Conservation (phyloP, 768 basidiomycete species). For the Naganishia vaughanmartiniae region DNA sequence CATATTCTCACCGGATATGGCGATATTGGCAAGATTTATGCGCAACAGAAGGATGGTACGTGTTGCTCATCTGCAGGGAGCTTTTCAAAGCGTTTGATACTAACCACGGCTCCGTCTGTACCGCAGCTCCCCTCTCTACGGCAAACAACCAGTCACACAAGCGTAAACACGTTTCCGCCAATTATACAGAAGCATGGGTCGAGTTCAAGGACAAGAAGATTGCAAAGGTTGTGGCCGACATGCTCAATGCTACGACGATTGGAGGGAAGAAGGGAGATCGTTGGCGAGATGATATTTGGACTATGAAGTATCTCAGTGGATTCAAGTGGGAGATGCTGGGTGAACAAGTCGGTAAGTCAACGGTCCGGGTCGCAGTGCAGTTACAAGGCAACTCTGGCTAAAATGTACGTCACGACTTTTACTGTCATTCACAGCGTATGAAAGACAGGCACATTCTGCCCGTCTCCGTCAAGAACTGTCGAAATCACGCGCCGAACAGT, state of each 20-base stretch:
- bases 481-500: slow-evolving; percentile 82
- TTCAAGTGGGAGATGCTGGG: slow-evolving; percentile 99
- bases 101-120: background rate
- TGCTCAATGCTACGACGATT: slow-evolving; percentile 93
- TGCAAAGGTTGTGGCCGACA: slow-evolving; percentile 82
- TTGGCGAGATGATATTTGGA: slow-evolving; percentile 98
- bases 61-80: slow-evolving; percentile 6
- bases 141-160: slow-evolving; percentile 53
- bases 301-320: slow-evolving; percentile 95
- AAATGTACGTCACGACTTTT: slow-evolving; percentile 18
- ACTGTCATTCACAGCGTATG: slow-evolving; percentile 66
- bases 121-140: slow-evolving; percentile 16
- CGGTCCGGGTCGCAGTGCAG: no score
- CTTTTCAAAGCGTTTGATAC: background rate
- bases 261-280: slow-evolving; percentile 58
- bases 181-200: slow-evolving; percentile 96
- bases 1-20: slow-evolving; percentile 88
- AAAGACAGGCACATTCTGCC: slow-evolving; percentile 80
- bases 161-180: slow-evolving; percentile 81
- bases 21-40: slow-evolving; percentile 84
- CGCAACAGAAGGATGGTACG: slow-evolving; percentile 80
- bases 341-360: slow-evolving; percentile 86
- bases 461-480: slow-evolving; percentile 87
- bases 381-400: background rate
- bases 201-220: slow-evolving; percentile 94